Evolutionary conservation across 352 stramenopile genomes (phyloP), one percentile per base, ranked within the genome.

Genomic region (Globisporangium echinulatum): DNA sequence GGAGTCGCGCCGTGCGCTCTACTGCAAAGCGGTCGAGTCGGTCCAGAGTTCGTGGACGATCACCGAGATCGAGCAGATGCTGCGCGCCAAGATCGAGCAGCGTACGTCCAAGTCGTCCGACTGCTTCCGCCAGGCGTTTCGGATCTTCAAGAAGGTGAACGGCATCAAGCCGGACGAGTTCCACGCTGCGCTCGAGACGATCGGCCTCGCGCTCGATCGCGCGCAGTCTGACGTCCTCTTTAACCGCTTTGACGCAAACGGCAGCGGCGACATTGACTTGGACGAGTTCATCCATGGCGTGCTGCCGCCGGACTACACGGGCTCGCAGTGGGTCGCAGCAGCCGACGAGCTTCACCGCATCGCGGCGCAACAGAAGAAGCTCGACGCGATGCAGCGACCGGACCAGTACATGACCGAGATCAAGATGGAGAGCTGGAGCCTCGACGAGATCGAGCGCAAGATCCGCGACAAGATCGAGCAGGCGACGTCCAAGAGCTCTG

Each of bases 401-500:
- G 81, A 90, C 40, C 74, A 85, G 54, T 88, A 77, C 58, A 86
- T 88, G 73, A 92, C 75, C 5, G 77, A 89, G 49, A 77, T 90
- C 52, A 77, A 89, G 62, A 87, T 91, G 72, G 71, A 86, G 52
- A 83, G 62, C 58, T 92, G 83, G 83, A 84, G 67, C 36, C 60
- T 92, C 3, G 81, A 91, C 57, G 79, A 87, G 50, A 92, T 92
- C 44, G 77, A 92, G 57, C 82, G 71, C 61, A 75, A 72, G 43
- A 85, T 92, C 52, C 79, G 83, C n/a, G 83, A 92, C 63, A 90
- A 90, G 46, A 91, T 92, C 56, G 67, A 85, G 56, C 83, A 92
- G 52, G 61, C 79, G 9, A 92, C 83, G 5, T 89, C 79, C 43
- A 82, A 85, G 57, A 88, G 76, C 61, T 92, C 83, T 0, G 83